These are phyloP conservation scores for Breynia disticha DNA, from an alignment of 441 rosid species.

Conservation along the genomic window DNA sequence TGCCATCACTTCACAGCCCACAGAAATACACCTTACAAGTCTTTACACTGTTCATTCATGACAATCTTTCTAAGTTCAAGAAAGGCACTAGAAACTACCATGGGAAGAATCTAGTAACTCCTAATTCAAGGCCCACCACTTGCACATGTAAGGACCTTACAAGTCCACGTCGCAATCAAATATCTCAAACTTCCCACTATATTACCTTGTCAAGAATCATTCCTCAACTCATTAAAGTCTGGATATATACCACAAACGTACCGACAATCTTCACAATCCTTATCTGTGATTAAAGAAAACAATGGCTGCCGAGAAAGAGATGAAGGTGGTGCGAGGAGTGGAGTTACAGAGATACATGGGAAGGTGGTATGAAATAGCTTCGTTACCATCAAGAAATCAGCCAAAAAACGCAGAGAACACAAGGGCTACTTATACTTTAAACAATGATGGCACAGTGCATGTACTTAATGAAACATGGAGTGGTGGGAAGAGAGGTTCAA, in stretches of 20 bases:
- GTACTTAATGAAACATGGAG: constrained; percentile 82
- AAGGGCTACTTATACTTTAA: constrained; percentile 69
- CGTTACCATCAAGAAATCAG: constrained; percentile 70
- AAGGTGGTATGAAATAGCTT: constrained; percentile 90
- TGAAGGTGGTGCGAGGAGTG: constrained; percentile 67
- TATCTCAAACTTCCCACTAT: not conserved
- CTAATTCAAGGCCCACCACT: not conserved
- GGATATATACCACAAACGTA: not conserved
- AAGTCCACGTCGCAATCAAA: constrained; percentile 17
- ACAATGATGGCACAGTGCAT: constrained; percentile 58
- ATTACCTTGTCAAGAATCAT: not conserved
- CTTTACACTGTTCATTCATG: too few relatives aligned
- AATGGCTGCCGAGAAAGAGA: constrained; percentile 42
- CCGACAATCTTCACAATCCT: not conserved
- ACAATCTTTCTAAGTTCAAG: not conserved
- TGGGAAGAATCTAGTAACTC: not conserved
- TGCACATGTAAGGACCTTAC: constrained; percentile 5
- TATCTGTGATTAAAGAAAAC: not conserved
- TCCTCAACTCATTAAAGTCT: not conserved
- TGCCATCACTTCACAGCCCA: too few relatives aligned
- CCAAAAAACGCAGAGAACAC: constrained; percentile 70
- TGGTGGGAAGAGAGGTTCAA: constrained; percentile 51
- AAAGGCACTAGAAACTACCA: constrained; percentile 1
- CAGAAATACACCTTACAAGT: too few relatives aligned
- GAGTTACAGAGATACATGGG: constrained; percentile 82